Conservation (phyloP, 2,329 filamentous ascomycete genomes). For the Pestalotiopsis sp. region DNA sequence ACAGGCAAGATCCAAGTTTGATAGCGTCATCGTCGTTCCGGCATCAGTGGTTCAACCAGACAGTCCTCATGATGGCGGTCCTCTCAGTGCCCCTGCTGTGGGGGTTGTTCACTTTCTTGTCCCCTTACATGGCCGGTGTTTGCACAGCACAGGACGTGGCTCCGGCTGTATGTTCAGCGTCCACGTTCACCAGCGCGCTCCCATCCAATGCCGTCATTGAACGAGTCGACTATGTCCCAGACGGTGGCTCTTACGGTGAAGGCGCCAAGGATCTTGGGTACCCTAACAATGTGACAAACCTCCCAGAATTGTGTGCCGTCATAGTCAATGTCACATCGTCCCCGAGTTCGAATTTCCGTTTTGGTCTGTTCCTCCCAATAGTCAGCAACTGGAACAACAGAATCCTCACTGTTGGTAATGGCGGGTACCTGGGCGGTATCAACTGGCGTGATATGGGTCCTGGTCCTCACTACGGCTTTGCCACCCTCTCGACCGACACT, state of each 20-base stretch:
- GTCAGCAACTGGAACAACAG: conserved; percentile 27
- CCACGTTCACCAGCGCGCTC: background rate
- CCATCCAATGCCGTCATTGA: conserved; percentile 8
- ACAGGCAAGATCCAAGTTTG: background rate
- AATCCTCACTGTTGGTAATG: conserved; percentile 26
- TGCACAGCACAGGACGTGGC: background rate
- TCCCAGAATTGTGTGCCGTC: conserved; percentile 27
- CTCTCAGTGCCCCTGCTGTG: conserved; percentile 5
- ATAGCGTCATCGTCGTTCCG: background rate
- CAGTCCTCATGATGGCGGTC: background rate
- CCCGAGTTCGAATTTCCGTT: conserved; percentile 26
- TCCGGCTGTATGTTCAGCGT: background rate
- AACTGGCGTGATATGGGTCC: conserved; percentile 31
- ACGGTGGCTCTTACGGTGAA: conserved; percentile 8
- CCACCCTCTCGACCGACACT: conserved; percentile 35
- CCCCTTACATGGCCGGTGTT: background rate
- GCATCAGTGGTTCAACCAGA: background rate
- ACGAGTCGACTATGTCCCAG: background rate
- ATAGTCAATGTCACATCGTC: conserved; percentile 24
- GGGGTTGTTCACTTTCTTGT: background rate
- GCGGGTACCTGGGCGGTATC: conserved; percentile 29
- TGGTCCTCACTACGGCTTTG: conserved; percentile 28
- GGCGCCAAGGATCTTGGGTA: conserved; percentile 23
- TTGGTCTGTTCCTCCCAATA: conserved; percentile 28
- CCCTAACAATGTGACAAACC: conserved; percentile 22